Conservation (phyloP, 495 filamentous ascomycete species). For the Aspergillus olivimuriae region DNA sequence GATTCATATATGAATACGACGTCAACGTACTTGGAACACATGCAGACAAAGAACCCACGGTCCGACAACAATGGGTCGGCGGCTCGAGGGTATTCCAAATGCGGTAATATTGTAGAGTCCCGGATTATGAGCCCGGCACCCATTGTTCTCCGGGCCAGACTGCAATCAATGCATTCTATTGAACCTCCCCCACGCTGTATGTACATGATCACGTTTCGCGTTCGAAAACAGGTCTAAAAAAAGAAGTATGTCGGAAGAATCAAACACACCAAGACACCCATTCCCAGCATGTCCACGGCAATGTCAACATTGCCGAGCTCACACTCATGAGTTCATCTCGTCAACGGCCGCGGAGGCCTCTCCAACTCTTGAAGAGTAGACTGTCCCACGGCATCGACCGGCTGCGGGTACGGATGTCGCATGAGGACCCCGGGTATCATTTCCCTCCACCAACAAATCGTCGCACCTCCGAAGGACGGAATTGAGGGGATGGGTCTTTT, state of each 20-base stretch:
- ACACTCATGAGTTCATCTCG: not conserved
- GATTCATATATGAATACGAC: too few relatives aligned
- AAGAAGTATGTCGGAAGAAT: not conserved
- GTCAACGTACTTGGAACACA: too few relatives aligned
- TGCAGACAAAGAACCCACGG: not conserved
- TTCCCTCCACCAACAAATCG: too few relatives aligned
- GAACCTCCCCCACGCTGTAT: constrained; percentile 6
- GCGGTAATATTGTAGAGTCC: not conserved
- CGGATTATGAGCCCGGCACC: too few relatives aligned
- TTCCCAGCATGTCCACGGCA: not conserved
- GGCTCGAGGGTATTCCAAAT: not conserved
- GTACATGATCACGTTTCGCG: constrained; percentile 3
- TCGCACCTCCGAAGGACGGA: too few relatives aligned
- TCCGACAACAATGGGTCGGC: not conserved
- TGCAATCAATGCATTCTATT: constrained; percentile 8
- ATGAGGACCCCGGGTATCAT: not conserved
- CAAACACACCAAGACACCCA: not conserved
- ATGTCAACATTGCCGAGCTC: not conserved
- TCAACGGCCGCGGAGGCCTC: too few relatives aligned
- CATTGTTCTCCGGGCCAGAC: too few relatives aligned
- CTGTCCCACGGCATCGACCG: not conserved
- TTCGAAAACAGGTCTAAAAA: not conserved
- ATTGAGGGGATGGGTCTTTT: not conserved
- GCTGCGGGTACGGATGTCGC: too few relatives aligned
- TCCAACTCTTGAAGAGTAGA: not conserved